phyloP scores from a whole-genome alignment of 768 basidiomycete genomes.

The Austroboletus eburneus region DNA sequence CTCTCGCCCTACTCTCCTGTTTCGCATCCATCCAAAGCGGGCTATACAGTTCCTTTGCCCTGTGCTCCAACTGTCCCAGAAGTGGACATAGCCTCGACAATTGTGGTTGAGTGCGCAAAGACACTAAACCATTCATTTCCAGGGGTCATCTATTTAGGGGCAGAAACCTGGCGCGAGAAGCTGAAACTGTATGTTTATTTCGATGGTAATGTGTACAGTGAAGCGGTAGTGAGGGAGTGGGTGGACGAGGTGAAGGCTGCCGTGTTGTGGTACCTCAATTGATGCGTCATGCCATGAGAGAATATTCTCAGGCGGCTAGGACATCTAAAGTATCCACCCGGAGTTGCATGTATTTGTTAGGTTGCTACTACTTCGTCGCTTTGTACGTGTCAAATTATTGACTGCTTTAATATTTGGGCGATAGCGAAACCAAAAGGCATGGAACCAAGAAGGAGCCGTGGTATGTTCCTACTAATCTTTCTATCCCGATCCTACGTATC shows the following conservation, averaged over 20 bases:
- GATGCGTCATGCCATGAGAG: too few relatives aligned
- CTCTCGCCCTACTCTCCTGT: slow-evolving; percentile 20
- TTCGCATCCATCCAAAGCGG: slow-evolving; percentile 14
- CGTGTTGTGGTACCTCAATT: slow-evolving; percentile 30
- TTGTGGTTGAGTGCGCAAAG: slow-evolving; percentile 5
- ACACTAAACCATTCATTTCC: slow-evolving; percentile 40
- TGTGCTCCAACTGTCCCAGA: too few relatives aligned
- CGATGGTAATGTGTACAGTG: slow-evolving; percentile 46
- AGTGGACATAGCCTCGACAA: slow-evolving; percentile 4
- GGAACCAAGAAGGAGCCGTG: too few relatives aligned
- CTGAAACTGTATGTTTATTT: slow-evolving; percentile 34
- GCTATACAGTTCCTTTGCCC: neutral
- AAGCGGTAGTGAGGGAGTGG: slow-evolving; percentile 42
- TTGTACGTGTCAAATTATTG: too few relatives aligned
- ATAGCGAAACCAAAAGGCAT: too few relatives aligned
- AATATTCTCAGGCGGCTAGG: too few relatives aligned
- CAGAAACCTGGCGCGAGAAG: slow-evolving; percentile 30
- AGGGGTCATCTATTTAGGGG: slow-evolving; percentile 41
- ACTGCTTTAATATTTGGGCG: too few relatives aligned
- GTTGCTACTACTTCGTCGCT: too few relatives aligned
- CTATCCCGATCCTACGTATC: too few relatives aligned
- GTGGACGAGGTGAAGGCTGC: slow-evolving; percentile 40
- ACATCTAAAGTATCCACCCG: too few relatives aligned
- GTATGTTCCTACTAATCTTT: too few relatives aligned
- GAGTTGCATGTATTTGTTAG: too few relatives aligned